Conservation (phyloP, 257 asterid species). For the Anisodus tanguticus region DNA sequence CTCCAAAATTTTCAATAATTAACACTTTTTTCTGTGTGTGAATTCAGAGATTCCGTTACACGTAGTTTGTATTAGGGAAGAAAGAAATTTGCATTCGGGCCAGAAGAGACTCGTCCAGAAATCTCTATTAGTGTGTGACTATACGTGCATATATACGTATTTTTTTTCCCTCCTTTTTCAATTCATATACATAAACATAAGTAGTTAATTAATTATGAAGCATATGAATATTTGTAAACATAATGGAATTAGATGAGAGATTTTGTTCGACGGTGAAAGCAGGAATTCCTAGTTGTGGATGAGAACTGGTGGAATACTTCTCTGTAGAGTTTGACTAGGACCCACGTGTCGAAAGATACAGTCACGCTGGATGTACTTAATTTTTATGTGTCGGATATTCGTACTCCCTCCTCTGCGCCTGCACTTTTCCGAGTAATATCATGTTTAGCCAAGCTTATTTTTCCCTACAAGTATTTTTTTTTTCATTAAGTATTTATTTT, state of each 20-base stretch:
- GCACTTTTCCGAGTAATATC: background rate
- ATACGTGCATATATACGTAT: slow-evolving; percentile 6
- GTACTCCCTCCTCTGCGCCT: background rate
- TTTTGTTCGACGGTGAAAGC: slow-evolving; percentile 16
- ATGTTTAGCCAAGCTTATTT: no score
- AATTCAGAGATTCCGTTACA: slow-evolving; percentile 18
- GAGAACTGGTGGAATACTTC: slow-evolving; percentile 25
- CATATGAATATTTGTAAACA: background rate
- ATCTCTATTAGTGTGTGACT: background rate
- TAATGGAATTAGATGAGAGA: background rate
- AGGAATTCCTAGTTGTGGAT: slow-evolving; percentile 28
- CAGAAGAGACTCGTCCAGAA: background rate
- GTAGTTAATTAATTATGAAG: background rate
- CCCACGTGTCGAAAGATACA: slow-evolving; percentile 16
- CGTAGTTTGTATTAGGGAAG: background rate
- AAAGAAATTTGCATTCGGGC: background rate
- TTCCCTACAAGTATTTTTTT: no score
- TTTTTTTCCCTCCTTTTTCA: background rate
- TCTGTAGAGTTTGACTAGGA: background rate
- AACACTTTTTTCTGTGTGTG: background rate
- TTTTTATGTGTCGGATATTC: no score
- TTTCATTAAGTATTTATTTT: no score
- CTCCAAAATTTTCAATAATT: background rate
- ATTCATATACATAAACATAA: background rate
- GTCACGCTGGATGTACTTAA: background rate